phyloP scores from a whole-genome alignment of 2,329 filamentous ascomycete genomes.

The Colletotrichum sublineola region DNA sequence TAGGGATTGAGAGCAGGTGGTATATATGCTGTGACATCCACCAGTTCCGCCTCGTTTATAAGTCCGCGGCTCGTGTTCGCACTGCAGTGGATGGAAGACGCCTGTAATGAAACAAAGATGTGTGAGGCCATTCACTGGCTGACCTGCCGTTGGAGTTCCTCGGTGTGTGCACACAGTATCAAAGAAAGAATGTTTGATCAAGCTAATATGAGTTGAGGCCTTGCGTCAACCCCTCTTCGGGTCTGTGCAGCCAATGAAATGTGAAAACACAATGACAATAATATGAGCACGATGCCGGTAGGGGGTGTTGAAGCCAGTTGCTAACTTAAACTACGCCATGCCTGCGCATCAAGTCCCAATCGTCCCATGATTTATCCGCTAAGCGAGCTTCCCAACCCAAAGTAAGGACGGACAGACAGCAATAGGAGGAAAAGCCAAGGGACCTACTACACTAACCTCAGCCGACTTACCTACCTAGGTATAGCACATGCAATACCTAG shows the following conservation, averaged over 20 bases:
- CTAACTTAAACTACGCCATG: constrained; percentile 2
- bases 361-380: constrained; percentile 26
- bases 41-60: not conserved
- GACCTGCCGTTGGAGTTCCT: not conserved
- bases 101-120: constrained; percentile 7
- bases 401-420: not conserved
- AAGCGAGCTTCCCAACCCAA: constrained; percentile 24
- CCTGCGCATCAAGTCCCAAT: constrained; percentile 17
- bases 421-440: not conserved
- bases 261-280: not conserved
- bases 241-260: not conserved
- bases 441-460: not conserved
- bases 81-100: constrained; percentile 6
- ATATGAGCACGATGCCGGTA: not conserved
- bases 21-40: not conserved
- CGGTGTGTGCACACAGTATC: constrained; percentile 1
- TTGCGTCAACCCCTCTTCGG: constrained; percentile 1
- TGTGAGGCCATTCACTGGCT: not conserved
- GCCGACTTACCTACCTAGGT: too few species aligned
- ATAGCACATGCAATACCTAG: too few species aligned
- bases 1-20: not conserved
- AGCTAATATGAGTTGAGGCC: not conserved
- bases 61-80: not conserved
- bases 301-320: constrained; percentile 17
- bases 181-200: constrained; percentile 26